Evolutionary conservation across 371 early-diverging fungal species (phyloP), one percentile per base, ranked within the genome.

Genomic region (Smittium culicis): DNA sequence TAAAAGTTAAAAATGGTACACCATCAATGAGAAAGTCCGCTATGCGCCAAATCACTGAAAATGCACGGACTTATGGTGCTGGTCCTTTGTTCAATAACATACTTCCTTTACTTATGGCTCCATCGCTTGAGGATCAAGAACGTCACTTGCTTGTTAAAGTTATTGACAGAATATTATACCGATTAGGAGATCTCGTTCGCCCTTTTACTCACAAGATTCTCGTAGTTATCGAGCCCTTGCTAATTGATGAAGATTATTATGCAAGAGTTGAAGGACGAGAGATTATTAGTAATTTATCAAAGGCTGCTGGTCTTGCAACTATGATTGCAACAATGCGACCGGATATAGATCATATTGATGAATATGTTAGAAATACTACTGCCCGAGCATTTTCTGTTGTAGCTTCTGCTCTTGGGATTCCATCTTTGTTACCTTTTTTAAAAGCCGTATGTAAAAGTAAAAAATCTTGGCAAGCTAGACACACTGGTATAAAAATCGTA

Each of bases 301-400:
- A 98, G 76, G 99, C 99, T 16, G 99, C 94, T 17, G 99, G 99
- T 69, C 81, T 97, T 58, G 90, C 95, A 14, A 93, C 96, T 29
- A 97, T 98, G 97, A 93, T 98, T 71, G 89, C 96, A 14, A 92
- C 94, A 24, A 92, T 98, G 97, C 87, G 96, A 30, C 96, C 95
- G 2, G 96, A 96, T 79, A 94, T 97, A 71, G 98, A 97, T 74
- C 93, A 96, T 72, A 86, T 83, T 2, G 96, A 98, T 79, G 99
- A 97, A 77, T 97, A 93, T 71, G 96, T 98, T 11, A 87, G 99
- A 68, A 96, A 96, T 76, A 96, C 97, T 16, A 96, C 97, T 0
- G 94, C 99, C 0, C 88, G 96, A 65, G 98, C 98, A 1, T 93
- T 98, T 72, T 88, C 96, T 5, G 98, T 98, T 1, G 97, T 98